These are phyloP conservation scores for Ustilago lituana DNA, from an alignment of 1,284 basidiomycete species.

Conservation along the genomic window DNA sequence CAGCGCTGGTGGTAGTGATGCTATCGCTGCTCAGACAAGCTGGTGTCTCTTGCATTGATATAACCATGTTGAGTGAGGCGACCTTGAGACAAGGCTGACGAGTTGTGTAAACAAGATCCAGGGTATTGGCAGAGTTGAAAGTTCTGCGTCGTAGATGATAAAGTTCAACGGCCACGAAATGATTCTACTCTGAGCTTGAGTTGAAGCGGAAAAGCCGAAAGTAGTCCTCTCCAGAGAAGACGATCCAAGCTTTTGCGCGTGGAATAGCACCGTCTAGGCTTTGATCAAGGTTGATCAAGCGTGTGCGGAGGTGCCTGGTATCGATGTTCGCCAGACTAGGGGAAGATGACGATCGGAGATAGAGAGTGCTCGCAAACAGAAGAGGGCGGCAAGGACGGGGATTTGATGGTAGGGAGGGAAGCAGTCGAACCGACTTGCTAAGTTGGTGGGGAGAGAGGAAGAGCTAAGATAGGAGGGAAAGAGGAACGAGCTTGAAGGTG, in stretches of 20 bases:
- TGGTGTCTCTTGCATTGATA: slow-evolving; percentile 15
- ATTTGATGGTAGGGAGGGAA: background rate
- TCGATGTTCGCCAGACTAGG: slow-evolving; percentile 1
- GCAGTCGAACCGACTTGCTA: background rate
- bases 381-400: too few species aligned
- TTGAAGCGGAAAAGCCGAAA: slow-evolving; percentile 2
- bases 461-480: too few species aligned
- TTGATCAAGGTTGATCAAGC: background rate
- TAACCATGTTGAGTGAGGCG: slow-evolving; percentile 13
- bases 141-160: background rate
- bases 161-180: background rate
- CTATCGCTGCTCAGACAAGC: slow-evolving; percentile 39
- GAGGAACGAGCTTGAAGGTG: background rate
- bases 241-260: too few species aligned
- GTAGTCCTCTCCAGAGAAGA: background rate
- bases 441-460: slow-evolving; percentile 1
- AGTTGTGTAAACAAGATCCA: too few species aligned
- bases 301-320: background rate
- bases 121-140: too few species aligned
- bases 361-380: too few species aligned
- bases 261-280: too few species aligned
- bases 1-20: slow-evolving; percentile 27
- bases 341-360: too few species aligned
- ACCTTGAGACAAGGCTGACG: background rate
- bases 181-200: background rate